phyloP scores from a whole-genome alignment of 805 yeast genomes.

The Zygosaccharomyces bailii region DNA sequence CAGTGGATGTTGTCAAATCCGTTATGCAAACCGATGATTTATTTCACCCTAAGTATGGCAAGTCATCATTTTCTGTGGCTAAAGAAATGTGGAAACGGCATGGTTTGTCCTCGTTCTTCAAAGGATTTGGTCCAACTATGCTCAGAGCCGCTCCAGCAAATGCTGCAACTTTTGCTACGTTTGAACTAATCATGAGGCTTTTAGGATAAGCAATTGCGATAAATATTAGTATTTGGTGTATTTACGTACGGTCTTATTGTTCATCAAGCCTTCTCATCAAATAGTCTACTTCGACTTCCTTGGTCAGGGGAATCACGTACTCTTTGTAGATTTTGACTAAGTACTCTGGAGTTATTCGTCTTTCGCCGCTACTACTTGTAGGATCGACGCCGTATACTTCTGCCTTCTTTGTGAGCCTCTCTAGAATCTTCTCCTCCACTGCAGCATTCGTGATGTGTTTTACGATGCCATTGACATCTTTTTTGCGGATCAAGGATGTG shows the following conservation, averaged over 20 bases:
- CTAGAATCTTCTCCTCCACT: constrained; percentile 80
- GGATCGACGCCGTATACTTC: constrained; percentile 88
- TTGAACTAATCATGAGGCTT: constrained; percentile 80
- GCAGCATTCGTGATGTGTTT: constrained; percentile 79
- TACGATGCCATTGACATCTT: constrained; percentile 70
- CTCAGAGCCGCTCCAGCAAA: constrained; percentile 98
- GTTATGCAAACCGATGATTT: constrained; percentile 75
- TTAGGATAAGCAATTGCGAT: constrained; percentile 35
- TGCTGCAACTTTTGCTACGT: constrained; percentile 93
- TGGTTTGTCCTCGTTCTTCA: constrained; percentile 77
- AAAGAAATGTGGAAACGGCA: constrained; percentile 48
- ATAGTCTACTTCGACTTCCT: constrained; percentile 92
- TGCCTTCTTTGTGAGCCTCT: constrained; percentile 75
- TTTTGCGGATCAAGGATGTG: constrained; percentile 58
- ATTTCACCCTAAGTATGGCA: constrained; percentile 56
- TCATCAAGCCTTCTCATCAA: constrained; percentile 72
- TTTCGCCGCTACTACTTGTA: constrained; percentile 63
- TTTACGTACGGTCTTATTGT: neutral
- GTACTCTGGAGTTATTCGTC: constrained; percentile 76
- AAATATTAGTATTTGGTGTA: neutral
- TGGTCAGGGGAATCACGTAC: constrained; percentile 88
- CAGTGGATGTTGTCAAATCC: constrained; percentile 88
- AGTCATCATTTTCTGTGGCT: constrained; percentile 56
- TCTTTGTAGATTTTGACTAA: constrained; percentile 82
- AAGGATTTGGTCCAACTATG: constrained; percentile 89